Evolutionary conservation across 371 early-diverging fungal genomes (phyloP).

Genomic region (Capillidium heterosporum): DNA sequence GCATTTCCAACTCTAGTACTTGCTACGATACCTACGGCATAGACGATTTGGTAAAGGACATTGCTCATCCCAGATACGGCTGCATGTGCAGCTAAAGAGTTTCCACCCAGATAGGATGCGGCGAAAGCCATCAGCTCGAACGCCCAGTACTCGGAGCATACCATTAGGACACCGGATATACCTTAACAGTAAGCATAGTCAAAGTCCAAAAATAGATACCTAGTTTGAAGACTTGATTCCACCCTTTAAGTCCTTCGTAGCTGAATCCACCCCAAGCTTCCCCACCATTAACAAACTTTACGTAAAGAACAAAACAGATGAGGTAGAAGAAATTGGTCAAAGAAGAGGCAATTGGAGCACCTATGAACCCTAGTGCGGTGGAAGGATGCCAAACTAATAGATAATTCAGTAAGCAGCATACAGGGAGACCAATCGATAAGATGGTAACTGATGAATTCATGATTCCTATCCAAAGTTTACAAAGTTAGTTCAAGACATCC

Average conservation of each 20-base stretch:
- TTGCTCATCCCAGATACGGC: conserved; percentile 53
- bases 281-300: conserved; percentile 40
- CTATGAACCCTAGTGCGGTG: conserved; percentile 51
- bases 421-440: conserved; percentile 38
- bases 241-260: conserved; percentile 33
- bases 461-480: conserved; percentile 22
- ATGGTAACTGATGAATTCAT: conserved; percentile 66
- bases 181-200: conserved; percentile 18
- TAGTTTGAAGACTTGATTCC: conserved; percentile 44
- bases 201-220: conserved; percentile 34
- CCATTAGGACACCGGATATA: conserved; percentile 42
- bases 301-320: conserved; percentile 43
- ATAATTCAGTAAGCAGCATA: conserved; percentile 56
- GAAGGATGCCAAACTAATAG: conserved; percentile 45
- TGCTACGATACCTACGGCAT: conserved; percentile 46
- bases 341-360: conserved; percentile 77
- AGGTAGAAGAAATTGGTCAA: too few relatives aligned
- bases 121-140: conserved; percentile 57
- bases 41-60: conserved; percentile 50
- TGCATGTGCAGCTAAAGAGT: conserved; percentile 70
- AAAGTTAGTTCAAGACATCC: not conserved
- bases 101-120: conserved; percentile 55
- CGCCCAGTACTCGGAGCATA: conserved; percentile 56
- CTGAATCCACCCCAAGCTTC: conserved; percentile 79
- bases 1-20: conserved; percentile 69